Evolutionary conservation across 768 basidiomycete species (phyloP), one percentile per base, ranked within the genome.

Genomic region (Infundibulicybe gibba): DNA sequence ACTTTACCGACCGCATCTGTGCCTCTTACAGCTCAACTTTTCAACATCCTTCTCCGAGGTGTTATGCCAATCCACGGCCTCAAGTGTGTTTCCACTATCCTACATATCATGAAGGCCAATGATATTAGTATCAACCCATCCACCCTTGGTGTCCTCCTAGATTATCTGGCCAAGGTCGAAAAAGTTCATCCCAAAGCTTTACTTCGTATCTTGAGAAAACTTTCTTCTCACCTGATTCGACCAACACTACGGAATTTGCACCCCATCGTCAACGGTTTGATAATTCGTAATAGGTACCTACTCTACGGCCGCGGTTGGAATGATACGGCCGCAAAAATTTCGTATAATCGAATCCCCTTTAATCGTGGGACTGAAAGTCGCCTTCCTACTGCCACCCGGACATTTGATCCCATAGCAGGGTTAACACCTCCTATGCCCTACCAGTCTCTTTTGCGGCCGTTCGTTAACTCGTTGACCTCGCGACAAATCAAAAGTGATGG

Each of bases 1-100:
- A 66, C 70, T 19, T 63, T 65, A 44, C 53, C 62, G 30, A 55
- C 60, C 5, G 47, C 64, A 2, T 54, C 50, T 32, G 56, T 77
- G 20, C 50, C 52, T 12, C 73, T 74, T 31, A 71, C 71, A 6
- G 61, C 66, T 32, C 66, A 72, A 43, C 63, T 87, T 20, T 79
- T 87, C 67, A 89, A 91, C 58, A 71, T 80, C 15, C 62, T 85
- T 15, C 64, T 89, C 11, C 65, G 67, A 42, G 78, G 79, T 33
- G 50, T 79, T 16, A 59, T 87, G 45, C 60, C 57, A 17, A 62
- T 65, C 34, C 69, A 69, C 49, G 84, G 85, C 34, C 61, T 88
- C 40, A 49, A 63, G 32, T 73, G 68, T 32, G 71, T 79, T 45
- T 68, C 63, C 15, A 51, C 52, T 40, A 60, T 87, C 37, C 63